A percentile compares a stretch with the other conserved stretches of the same genome.
phyloP scores from a whole-genome alignment of 106 monocot species.

The Amphibolis antarctica region DNA sequence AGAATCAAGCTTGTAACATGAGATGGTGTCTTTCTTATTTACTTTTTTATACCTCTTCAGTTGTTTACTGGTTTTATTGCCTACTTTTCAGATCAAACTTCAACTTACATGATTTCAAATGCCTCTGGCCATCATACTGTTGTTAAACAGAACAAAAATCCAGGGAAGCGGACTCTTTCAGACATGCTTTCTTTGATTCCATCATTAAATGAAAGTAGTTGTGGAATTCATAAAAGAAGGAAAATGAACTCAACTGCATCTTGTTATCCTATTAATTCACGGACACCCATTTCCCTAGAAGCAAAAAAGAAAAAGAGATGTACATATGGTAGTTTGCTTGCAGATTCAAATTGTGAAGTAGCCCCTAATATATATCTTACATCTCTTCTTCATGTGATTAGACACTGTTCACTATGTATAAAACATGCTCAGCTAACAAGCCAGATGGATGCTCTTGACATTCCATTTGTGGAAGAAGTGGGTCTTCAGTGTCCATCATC shows the following conservation, averaged over 20 bases:
- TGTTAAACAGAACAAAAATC: conserved; percentile 21
- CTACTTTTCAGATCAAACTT: conserved; percentile 23
- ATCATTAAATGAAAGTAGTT: conserved; percentile 27
- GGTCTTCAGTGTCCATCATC: conserved; percentile 54
- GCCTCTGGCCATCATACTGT: conserved; percentile 12
- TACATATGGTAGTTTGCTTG: conserved; percentile 46
- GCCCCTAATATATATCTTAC: conserved; percentile 51
- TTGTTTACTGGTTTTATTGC: conserved; percentile 1
- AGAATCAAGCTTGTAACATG: background rate
- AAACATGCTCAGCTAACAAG: conserved; percentile 88
- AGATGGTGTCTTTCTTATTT: background rate
- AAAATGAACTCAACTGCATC: conserved; percentile 32
- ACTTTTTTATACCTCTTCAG: background rate
- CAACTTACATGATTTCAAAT: background rate
- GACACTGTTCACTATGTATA: conserved; percentile 88
- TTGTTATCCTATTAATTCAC: conserved; percentile 5
- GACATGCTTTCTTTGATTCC: conserved; percentile 48
- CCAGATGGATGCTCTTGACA: conserved; percentile 93
- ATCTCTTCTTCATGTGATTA: conserved; percentile 71
- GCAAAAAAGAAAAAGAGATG: conserved; percentile 20
- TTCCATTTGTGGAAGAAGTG: conserved; percentile 94
- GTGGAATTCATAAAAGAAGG: conserved; percentile 41
- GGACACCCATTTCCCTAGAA: conserved; percentile 14
- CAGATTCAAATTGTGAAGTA: conserved; percentile 45
- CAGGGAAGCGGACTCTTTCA: conserved; percentile 46